Evolutionary conservation across 2,329 filamentous ascomycete species (phyloP), one percentile per base, ranked within the genome.

Genomic region (Berkeleyomyces basicola): DNA sequence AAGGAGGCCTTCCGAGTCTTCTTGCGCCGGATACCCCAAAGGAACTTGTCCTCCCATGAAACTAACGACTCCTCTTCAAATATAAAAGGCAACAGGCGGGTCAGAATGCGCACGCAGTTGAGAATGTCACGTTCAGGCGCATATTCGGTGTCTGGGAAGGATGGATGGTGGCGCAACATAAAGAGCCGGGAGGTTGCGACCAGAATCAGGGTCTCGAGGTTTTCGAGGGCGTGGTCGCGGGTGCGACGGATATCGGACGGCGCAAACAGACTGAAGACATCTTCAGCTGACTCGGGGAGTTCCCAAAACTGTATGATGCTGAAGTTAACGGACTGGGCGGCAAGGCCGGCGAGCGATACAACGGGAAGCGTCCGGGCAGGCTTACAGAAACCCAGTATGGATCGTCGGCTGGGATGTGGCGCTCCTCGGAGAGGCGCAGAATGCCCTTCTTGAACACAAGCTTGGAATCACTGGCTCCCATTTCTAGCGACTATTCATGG

Each of bases 391-490:
- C 85, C 93, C 93, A 99, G 77, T 96, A 96, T 16, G 84, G 79
- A 76, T 96, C 90, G 74, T 93, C 87, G 63, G 90, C 84, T 65
- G 90, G 81, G 71, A 97, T 96, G 72, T 88, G 81, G 67, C 85
- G 84, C 73, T 95, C 87, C 73, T 96, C 90, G n/a, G 90, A 93
- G 65, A 99, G 83, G 71, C 88, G 85, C 78, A 97, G 96, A 77
- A 97, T 95, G 75, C 91, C 92, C 76, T 95, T 89, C 77, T 96
- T 97, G 82, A 99, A 97, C 72, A 92, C 90, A 72, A 97, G 85
- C 81, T 97, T 97, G 70, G 92, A 97, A 77, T 97, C 92, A 76
- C 92, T 96, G 72, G 92, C 92, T 75, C 93, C 93, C 93, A 99
- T 99, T 49, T 33, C 60, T 63, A 61, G 37, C 40, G 42, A 42